Evolutionary conservation across 148 eudicot genomes (phyloP).

Genomic region (Rhododendron henanense): DNA sequence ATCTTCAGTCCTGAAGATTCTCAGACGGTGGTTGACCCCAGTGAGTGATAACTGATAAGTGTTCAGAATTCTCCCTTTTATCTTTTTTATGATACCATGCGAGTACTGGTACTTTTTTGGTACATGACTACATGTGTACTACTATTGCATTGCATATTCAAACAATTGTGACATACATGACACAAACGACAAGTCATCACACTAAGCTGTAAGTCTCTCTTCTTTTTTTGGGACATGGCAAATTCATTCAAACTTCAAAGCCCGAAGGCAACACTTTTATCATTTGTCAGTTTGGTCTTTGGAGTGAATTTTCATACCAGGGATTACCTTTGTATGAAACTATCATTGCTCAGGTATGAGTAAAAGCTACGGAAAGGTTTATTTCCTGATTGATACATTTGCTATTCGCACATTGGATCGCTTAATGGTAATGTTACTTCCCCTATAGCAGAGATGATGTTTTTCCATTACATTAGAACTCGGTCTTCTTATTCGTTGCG

Average conservation of each 20-base stretch:
- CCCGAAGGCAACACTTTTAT: neutral
- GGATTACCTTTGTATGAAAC: neutral
- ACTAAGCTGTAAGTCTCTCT: neutral
- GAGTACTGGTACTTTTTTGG: neutral
- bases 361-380: neutral
- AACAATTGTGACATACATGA: neutral
- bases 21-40: constrained; percentile 40
- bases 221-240: neutral
- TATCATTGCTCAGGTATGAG: neutral
- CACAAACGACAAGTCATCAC: neutral
- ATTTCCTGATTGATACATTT: neutral
- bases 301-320: neutral
- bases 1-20: constrained; percentile 33
- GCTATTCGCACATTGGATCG: neutral
- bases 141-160: neutral
- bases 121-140: neutral
- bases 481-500: neutral
- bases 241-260: neutral
- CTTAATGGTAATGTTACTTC: neutral
- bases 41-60: constrained; percentile 41
- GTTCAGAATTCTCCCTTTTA: neutral
- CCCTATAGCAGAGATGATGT: neutral
- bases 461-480: neutral
- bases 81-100: neutral
- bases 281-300: neutral